Evolutionary conservation across 345 rosid species (phyloP).

Genomic region (Schrenkiella parvula): DNA sequence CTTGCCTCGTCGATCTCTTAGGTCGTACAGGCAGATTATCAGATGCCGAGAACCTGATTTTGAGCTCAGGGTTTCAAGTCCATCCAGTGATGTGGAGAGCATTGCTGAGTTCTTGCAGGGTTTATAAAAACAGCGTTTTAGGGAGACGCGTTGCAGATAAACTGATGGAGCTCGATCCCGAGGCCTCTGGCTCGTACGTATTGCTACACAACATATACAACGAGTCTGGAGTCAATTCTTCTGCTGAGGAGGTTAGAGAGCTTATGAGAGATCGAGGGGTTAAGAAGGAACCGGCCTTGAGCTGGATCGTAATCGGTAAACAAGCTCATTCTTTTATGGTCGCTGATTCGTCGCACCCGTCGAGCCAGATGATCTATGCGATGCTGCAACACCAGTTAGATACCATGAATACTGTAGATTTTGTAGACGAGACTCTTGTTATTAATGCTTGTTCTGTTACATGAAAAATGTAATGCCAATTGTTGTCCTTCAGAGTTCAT

Average conservation of each 20-base stretch:
- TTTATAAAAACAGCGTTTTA: constrained; percentile 30
- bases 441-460: constrained; percentile 3
- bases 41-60: constrained; percentile 43
- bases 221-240: constrained; percentile 36
- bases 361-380: constrained; percentile 24
- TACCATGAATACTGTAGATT: constrained; percentile 28
- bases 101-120: constrained; percentile 48
- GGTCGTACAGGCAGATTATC: constrained; percentile 43
- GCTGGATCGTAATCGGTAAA: constrained; percentile 43
- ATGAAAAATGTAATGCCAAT: not conserved
- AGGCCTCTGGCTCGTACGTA: constrained; percentile 45
- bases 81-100: constrained; percentile 53
- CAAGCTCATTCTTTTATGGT: constrained; percentile 29
- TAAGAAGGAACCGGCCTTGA: constrained; percentile 53
- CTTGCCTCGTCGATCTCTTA: constrained; percentile 47
- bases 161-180: constrained; percentile 43
- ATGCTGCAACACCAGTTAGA: constrained; percentile 31
- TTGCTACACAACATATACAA: constrained; percentile 41
- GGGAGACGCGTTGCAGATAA: constrained; percentile 45
- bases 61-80: constrained; percentile 37
- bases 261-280: constrained; percentile 40
- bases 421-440: constrained; percentile 16
- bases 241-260: constrained; percentile 36
- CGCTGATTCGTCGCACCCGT: constrained; percentile 35
- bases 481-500: not conserved